phyloP scores from a whole-genome alignment of 768 basidiomycete genomes.

The Multifurca ochricompacta region DNA sequence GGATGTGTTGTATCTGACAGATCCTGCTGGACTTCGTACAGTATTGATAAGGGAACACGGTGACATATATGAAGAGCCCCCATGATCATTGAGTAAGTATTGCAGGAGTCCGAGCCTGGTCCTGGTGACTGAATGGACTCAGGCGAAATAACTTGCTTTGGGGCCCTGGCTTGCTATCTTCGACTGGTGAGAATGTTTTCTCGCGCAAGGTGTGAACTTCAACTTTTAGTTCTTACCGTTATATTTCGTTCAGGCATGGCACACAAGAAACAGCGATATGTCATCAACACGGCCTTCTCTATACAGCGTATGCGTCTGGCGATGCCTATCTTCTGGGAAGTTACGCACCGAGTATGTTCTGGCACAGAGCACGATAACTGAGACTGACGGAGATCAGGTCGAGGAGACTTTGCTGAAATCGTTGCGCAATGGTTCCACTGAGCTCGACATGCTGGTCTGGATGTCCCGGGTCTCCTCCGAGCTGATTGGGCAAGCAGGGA shows the following conservation, averaged over 20 bases:
- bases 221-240: neutral
- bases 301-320: conserved; percentile 38
- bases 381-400: conserved; percentile 2
- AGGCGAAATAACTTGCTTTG: conserved; percentile 16
- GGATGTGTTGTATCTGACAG: conserved; percentile 16
- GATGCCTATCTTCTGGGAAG: conserved; percentile 38
- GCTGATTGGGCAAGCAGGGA: conserved; percentile 26
- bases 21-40: conserved; percentile 9
- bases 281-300: conserved; percentile 42
- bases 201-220: neutral
- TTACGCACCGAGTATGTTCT: conserved; percentile 37
- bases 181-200: neutral
- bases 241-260: conserved; percentile 28
- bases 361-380: neutral
- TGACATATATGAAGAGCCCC: conserved; percentile 19
- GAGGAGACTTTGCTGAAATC: conserved; percentile 2
- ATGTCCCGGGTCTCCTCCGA: conserved; percentile 35
- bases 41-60: conserved; percentile 14
- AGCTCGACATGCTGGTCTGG: conserved; percentile 31
- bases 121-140: neutral
- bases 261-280: conserved; percentile 43
- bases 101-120: no score
- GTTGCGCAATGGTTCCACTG: neutral
- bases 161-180: conserved; percentile 14
- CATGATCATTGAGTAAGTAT: conserved; percentile 15